Evolutionary conservation across 1,284 basidiomycete species (phyloP), one percentile per base, ranked within the genome.

Genomic region (Phaffia rhodozyma): DNA sequence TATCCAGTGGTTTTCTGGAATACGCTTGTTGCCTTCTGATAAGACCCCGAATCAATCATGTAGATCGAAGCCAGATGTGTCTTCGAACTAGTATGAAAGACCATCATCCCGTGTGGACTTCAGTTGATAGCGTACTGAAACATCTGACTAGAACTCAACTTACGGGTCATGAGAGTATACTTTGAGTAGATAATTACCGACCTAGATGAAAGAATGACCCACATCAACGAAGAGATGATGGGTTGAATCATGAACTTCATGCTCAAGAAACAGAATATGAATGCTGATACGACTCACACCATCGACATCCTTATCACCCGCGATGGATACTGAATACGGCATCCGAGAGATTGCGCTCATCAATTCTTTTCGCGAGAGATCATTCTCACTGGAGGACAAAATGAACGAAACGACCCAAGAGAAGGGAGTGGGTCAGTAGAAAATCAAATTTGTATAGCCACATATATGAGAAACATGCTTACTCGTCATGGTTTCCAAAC

Each of bases 401-500:
- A 11, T 11, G 13, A 43, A 11, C 13, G 16, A 11, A 7, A 16
- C 13, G 13, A 16, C 2, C 38, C 38, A 16, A 16, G 16, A 43
- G 38, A 43, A 16, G 13, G 16, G 16, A 43, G 7, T 43, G 5
- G 38, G 16, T 43, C 16, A 11, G 13, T 43, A 16, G 6, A 16
- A 11, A 16, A 7, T 43, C 38, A 11, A 43, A 43, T 16, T 11
- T 11, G 2, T 2, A 2, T 16, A 43, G 16, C 7, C 5, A 43
- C 13, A 43, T 16, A 11, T 11, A 16, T 43, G 13, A 43, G 2
- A 11, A 16, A 43, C 6, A 2, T 16, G 13, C 38, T 43, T 11
- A 43, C 38, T 91, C 87, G 70, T 94, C 91, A 72, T 97, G 93
- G 71, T 98, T 97, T 2, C 93, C 90, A 72, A 96, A 89, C 5